Base-by-base conservation (phyloP, 305 asterid genomes). In the Rubia peregrina region DNA sequence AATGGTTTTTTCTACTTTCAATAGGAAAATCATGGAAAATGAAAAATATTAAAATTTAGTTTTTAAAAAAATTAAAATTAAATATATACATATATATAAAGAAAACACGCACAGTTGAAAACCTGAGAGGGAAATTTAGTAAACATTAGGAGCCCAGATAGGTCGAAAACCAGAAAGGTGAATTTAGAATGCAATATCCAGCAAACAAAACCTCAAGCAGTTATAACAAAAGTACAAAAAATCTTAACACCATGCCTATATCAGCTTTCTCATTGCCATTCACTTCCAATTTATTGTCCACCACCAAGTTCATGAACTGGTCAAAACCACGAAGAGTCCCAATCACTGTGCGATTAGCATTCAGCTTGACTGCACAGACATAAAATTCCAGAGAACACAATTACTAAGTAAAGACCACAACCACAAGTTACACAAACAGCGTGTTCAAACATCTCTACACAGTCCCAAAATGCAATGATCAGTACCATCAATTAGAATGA, bases 301-400 rank as follows among this genome's bases (percentile, higher is more conserved):
- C 85, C 83, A 91, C 98, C 74, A 94, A 75, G 85, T 94, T 91
- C 99, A 94, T 94, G 80, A 94, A 94, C 84, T 94, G 98, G 77
- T 94, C 99, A 59, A 94, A 94, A 4, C 98, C 99, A 24, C 98
- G 98, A 53, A 94, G 97, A n/a, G 97, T 89, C 26, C 99, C 98
- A 68, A 88, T 81, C 59, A 94, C 98, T 87, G 83, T 84, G 22
- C 96, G 93, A 65, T 91, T 94, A 51, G 98, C 98, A 76, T 94
- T 94, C 67, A 94, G 80, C 85, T 94, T 94, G 65, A 91, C 98
- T 91, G 89, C 61, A 71, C 3, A 17, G 22, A 1, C 55, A 65
- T 43, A 4, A 40, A 72, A 38, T 38, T 55, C 44, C 48, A 65
- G 30, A 75, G 36, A 49, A 33, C 21, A 30, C 21, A 30, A 12